phyloP scores from a whole-genome alignment of 2,329 filamentous ascomycete genomes.

The Akanthomyces dipterigenus region DNA sequence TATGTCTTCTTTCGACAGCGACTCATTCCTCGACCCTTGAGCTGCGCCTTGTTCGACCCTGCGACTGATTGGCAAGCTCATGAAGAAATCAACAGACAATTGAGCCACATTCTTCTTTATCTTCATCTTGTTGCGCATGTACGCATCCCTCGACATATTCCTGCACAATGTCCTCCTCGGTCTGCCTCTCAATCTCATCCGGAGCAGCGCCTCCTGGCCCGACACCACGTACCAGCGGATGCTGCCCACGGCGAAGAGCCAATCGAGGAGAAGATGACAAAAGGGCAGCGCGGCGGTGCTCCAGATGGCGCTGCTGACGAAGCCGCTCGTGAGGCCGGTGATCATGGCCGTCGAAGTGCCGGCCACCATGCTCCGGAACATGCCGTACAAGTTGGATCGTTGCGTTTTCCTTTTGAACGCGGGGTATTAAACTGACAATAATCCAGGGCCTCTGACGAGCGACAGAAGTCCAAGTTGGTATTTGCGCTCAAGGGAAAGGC shows the following conservation, averaged over 20 bases:
- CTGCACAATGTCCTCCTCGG: constrained; percentile 15
- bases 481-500: neutral
- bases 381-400: constrained; percentile 8
- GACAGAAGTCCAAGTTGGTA: neutral
- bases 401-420: neutral
- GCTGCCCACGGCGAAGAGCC: constrained; percentile 19
- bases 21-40: no score
- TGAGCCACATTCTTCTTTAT: no score
- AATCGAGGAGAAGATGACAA: constrained; percentile 17
- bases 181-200: constrained; percentile 16
- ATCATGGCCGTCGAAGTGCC: constrained; percentile 17
- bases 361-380: constrained; percentile 20
- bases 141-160: neutral
- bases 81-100: no score
- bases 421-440: neutral
- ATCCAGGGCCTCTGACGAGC: neutral
- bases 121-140: no score
- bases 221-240: constrained; percentile 16
- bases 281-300: constrained; percentile 19
- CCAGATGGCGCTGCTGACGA: constrained; percentile 17
- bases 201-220: constrained; percentile 15
- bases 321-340: constrained; percentile 13
- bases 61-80: no score
- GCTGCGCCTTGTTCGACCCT: no score
- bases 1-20: no score